Evolutionary conservation across 768 basidiomycete genomes (phyloP).

Genomic region (Candolleomyces aberdarensis): DNA sequence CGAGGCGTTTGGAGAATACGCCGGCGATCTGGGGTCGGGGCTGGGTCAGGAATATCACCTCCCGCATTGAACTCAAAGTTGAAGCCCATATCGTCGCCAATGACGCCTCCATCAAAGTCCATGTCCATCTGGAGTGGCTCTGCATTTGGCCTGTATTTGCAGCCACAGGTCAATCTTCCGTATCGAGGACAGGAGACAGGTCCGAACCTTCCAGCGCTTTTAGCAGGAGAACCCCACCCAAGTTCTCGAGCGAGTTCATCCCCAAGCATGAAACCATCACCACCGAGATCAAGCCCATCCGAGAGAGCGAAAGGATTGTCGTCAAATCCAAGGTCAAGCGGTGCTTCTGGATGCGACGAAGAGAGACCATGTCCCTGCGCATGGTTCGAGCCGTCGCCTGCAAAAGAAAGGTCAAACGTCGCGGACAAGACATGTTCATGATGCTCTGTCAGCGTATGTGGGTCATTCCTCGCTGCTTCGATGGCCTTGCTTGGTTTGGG

Average conservation of each 20-base stretch:
- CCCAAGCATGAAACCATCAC: conserved; percentile 45
- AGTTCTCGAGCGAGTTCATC: conserved; percentile 76
- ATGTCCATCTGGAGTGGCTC: conserved; percentile 20
- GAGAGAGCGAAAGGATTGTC: conserved; percentile 51
- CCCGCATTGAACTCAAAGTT: conserved; percentile 13
- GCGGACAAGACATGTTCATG: conserved; percentile 63
- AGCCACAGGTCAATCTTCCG: background rate
- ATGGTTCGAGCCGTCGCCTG: conserved; percentile 20
- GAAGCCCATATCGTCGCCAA: conserved; percentile 5
- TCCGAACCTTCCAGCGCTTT: conserved; percentile 15
- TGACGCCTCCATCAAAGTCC: conserved; percentile 16
- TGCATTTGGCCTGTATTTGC: conserved; percentile 13
- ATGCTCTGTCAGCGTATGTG: conserved; percentile 69
- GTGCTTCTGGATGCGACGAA: conserved; percentile 53
- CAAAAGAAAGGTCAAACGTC: conserved; percentile 63
- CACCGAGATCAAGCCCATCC: conserved; percentile 56
- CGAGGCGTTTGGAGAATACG: background rate
- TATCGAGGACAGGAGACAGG: background rate
- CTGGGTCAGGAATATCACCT: background rate
- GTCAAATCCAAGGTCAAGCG: conserved; percentile 38
- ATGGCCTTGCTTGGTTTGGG: conserved; percentile 23
- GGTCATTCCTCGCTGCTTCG: conserved; percentile 48
- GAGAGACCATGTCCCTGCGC: conserved; percentile 31
- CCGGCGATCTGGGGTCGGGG: background rate
- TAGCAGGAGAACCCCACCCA: conserved; percentile 56